Evolutionary conservation across 495 filamentous ascomycete species (phyloP).

Genomic region (Daldinia vernicosa): DNA sequence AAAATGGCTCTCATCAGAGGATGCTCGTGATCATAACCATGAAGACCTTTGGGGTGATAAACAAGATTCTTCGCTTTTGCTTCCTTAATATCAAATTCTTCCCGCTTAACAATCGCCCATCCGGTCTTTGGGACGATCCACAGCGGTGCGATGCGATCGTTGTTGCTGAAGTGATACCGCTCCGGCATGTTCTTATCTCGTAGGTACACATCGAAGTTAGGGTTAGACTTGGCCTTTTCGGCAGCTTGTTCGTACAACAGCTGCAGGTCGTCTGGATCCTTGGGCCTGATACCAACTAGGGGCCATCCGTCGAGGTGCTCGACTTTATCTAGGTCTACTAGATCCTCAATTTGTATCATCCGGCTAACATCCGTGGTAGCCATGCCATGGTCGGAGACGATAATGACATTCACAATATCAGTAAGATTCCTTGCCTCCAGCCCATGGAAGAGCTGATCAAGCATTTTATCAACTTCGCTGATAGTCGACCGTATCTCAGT

Average conservation of each 20-base stretch:
- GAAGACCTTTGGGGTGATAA: constrained; percentile 81
- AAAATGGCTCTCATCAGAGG: constrained; percentile 95
- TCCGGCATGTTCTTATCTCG: constrained; percentile 84
- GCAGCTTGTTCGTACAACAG: constrained; percentile 60
- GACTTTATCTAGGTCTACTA: constrained; percentile 76
- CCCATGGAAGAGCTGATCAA: constrained; percentile 76
- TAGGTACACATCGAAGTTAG: constrained; percentile 84
- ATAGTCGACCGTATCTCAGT: constrained; percentile 85
- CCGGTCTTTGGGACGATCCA: constrained; percentile 93
- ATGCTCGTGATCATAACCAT: constrained; percentile 90
- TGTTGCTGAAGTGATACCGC: constrained; percentile 85
- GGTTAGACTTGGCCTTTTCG: constrained; percentile 62
- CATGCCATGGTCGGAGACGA: constrained; percentile 99
- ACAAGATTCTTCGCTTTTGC: constrained; percentile 65
- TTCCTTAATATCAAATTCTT: constrained; percentile 75
- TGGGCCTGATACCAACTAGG: constrained; percentile 83
- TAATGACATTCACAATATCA: constrained; percentile 88
- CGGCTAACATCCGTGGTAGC: constrained; percentile 83
- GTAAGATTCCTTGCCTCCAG: constrained; percentile 85
- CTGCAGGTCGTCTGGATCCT: constrained; percentile 66
- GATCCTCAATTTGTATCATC: constrained; percentile 92
- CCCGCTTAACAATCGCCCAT: constrained; percentile 84
- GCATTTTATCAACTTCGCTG: constrained; percentile 76
- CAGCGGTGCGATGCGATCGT: constrained; percentile 86
- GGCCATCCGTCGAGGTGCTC: constrained; percentile 96